phyloP scores from a whole-genome alignment of 2,329 filamentous ascomycete species.

The Ophiocordyceps unilateralis region DNA sequence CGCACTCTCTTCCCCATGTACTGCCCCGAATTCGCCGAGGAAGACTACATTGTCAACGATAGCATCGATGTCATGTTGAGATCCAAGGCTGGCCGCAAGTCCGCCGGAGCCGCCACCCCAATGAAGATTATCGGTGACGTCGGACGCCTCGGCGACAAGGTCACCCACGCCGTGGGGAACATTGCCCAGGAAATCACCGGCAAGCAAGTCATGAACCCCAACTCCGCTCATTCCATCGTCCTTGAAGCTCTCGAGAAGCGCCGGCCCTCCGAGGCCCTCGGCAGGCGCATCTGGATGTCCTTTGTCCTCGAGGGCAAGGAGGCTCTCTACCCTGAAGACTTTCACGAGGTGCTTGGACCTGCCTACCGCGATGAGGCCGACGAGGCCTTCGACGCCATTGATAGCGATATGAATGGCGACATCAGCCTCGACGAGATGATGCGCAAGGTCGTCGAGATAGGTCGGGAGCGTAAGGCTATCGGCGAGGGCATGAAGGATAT shows the following conservation, averaged over 20 bases:
- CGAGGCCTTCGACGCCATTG: conserved; percentile 66
- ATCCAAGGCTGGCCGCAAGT: conserved; percentile 31
- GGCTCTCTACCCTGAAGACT: conserved; percentile 60
- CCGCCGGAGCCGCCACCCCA: conserved; percentile 50
- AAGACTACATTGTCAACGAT: conserved; percentile 85
- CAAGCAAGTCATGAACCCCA: conserved; percentile 87
- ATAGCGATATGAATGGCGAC: conserved; percentile 81
- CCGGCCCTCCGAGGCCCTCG: conserved; percentile 73
- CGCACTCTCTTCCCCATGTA: conserved; percentile 80
- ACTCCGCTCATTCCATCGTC: conserved; percentile 77
- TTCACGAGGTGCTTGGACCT: conserved; percentile 71
- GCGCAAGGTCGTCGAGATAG: conserved; percentile 67
- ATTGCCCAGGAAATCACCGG: conserved; percentile 90
- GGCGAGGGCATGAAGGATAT: conserved; percentile 93
- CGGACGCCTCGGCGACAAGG: conserved; percentile 75
- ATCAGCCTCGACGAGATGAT: conserved; percentile 94
- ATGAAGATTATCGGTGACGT: conserved; percentile 64
- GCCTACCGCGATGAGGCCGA: conserved; percentile 62
- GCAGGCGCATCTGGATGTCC: conserved; percentile 94
- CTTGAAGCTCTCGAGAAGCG: conserved; percentile 76
- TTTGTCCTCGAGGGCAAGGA: conserved; percentile 86
- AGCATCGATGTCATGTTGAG: conserved; percentile 53
- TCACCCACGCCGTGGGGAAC: conserved; percentile 84
- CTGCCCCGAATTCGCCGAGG: conserved; percentile 75
- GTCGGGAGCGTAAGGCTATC: conserved; percentile 75